phyloP scores from a whole-genome alignment of 768 basidiomycete genomes.

The Rubroboletus satanas region DNA sequence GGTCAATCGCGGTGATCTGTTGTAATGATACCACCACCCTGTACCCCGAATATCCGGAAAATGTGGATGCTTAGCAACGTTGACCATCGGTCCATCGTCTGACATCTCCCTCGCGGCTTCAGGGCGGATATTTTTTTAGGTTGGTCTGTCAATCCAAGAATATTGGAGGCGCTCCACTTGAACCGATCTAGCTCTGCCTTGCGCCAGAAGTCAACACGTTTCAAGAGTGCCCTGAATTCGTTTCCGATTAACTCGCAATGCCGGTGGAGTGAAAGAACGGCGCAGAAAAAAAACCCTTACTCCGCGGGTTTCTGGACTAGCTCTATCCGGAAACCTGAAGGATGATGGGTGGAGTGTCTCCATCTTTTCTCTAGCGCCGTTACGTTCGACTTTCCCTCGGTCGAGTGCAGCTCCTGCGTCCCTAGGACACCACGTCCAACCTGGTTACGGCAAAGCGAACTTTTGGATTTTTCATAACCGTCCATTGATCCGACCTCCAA shows the following conservation, averaged over 20 bases:
- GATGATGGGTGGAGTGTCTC: not conserved
- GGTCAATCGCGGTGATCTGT: constrained; percentile 5
- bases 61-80: constrained; percentile 1
- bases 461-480: not conserved
- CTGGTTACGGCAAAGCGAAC: not conserved
- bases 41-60: constrained; percentile 10
- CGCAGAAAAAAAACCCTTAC: not conserved
- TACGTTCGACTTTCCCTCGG: constrained; percentile 1
- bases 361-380: not conserved
- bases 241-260: not conserved
- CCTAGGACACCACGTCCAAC: not conserved
- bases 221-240: not conserved
- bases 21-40: constrained; percentile 12
- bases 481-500: constrained; percentile 5
- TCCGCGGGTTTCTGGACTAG: not conserved
- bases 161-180: constrained; percentile 1
- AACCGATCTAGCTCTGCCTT: not conserved
- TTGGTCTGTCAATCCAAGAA: not conserved
- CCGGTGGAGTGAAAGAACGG: not conserved
- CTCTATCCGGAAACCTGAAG: not conserved
- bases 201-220: constrained; percentile 1
- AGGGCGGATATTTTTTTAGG: not conserved
- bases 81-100: not conserved
- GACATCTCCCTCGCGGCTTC: constrained; percentile 4
- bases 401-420: not conserved